Evolutionary conservation across 768 basidiomycete genomes (phyloP), one percentile per base, ranked within the genome.

Genomic region (Tephrocybe sp.): DNA sequence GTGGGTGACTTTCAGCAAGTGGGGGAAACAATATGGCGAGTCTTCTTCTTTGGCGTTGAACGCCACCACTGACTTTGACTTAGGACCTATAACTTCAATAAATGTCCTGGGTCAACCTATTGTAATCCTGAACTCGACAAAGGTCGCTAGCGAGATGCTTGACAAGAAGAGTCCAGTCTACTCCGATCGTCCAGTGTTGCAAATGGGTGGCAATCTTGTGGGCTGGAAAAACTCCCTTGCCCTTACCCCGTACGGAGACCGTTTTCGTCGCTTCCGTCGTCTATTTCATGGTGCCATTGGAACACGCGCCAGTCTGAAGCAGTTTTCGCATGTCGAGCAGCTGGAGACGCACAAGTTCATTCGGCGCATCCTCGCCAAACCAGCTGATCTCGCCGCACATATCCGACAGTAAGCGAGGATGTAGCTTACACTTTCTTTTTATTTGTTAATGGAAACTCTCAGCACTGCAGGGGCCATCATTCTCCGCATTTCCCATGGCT

Each of bases 121-220:
- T 32, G 62, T 85, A 34, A 65, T 86, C 39, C 55, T 86, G 23
- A 84, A 82, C 59, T 78, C 75, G 10, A 70, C 70, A 17, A 71
- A 73, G 59, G 58, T 70, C 16, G 80, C 82, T 14, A 63, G 69
- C 51, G 81, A 84, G 46, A 73, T 87, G 68, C 70, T 86, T 43
- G 83, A 87, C 63, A 84, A 83, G 67, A 83, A 83, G 58, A 82
- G 81, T 53, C 71, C 79, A 22, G 74, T 79, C 38, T 86, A 85
- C 62, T 85, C 84, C 16, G 85, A 86, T 57, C 79, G 85, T n/a
- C 84, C 85, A 42, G 66, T 65, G 41, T 62, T 76, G 12, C 72
- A 74, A 50, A 77, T 79, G 79, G 79, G 72, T 31, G 80, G 78
- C 26, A 77, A 80, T 57, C 69, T 82, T 17, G 72, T 78, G 26